phyloP scores from a whole-genome alignment of 2,329 filamentous ascomycete species.

The Thielaviopsis ethacetica region DNA sequence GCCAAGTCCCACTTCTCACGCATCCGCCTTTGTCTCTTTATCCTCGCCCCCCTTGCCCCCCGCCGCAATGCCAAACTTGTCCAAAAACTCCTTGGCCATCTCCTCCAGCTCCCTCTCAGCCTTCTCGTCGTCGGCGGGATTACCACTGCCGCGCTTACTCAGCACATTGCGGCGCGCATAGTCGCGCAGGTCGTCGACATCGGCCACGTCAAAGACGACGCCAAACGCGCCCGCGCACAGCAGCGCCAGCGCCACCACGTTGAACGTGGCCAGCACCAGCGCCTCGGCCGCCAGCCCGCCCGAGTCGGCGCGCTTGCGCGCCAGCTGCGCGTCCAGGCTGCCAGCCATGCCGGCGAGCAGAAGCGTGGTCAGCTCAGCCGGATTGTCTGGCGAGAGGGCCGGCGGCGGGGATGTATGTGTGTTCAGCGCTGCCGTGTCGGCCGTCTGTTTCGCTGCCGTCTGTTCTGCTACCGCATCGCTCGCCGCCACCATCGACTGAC shows the following conservation, averaged over 20 bases:
- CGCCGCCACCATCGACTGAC: too few relatives aligned
- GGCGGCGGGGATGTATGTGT: not conserved
- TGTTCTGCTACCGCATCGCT: too few relatives aligned
- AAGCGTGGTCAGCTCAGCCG: constrained; percentile 16
- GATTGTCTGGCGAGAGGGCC: constrained; percentile 10
- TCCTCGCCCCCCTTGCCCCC: not conserved
- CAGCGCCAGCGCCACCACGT: constrained; percentile 60
- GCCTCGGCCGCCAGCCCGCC: constrained; percentile 66
- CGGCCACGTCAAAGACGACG: constrained; percentile 63
- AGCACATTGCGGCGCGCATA: constrained; percentile 28
- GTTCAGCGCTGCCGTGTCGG: not conserved
- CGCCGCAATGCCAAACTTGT: constrained; percentile 23
- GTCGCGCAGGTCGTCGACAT: constrained; percentile 44
- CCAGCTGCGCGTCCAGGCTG: constrained; percentile 3
- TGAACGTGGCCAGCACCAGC: constrained; percentile 72
- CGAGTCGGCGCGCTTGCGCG: constrained; percentile 33
- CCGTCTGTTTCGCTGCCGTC: too few relatives aligned
- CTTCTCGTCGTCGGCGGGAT: constrained; percentile 20
- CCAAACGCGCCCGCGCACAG: constrained; percentile 57
- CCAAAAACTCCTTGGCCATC: constrained; percentile 43
- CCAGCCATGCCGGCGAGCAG: constrained; percentile 18
- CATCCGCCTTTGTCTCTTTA: not conserved
- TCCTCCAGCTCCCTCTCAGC: constrained; percentile 45
- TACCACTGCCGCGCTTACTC: constrained; percentile 20
- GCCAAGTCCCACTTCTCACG: not conserved